Evolutionary conservation across 2,329 filamentous ascomycete genomes (phyloP).

Genomic region (Fusarium mexicanum): DNA sequence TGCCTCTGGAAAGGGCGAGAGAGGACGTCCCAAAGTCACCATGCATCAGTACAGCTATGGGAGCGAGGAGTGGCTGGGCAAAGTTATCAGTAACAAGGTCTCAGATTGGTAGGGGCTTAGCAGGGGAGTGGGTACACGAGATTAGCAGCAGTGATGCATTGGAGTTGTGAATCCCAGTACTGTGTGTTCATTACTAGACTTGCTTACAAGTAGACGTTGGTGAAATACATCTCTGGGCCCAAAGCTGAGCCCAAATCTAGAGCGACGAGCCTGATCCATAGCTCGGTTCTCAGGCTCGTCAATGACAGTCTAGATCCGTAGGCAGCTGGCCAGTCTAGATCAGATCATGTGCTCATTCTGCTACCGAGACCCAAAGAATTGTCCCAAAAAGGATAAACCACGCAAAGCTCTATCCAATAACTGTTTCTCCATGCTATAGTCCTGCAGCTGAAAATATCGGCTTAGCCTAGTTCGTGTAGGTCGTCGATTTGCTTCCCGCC

Average conservation of each 20-base stretch:
- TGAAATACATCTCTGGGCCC: too few relatives aligned
- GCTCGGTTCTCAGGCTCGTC: too few relatives aligned
- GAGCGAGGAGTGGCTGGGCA: neutral
- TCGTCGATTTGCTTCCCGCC: too few relatives aligned
- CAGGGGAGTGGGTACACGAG: accelerated
- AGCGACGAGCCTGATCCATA: too few relatives aligned
- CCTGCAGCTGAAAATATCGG: neutral
- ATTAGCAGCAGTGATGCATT: too few relatives aligned
- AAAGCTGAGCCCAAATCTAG: too few relatives aligned
- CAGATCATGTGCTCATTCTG: neutral
- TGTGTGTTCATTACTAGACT: neutral
- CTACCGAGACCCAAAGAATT: too few relatives aligned
- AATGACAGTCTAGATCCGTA: neutral
- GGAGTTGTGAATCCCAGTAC: neutral
- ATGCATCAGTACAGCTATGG: neutral
- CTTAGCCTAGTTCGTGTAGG: neutral
- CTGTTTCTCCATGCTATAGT: accelerated
- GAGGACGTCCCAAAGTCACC: accelerated
- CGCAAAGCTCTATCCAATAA: neutral
- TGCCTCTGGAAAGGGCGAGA: neutral
- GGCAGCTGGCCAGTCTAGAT: neutral
- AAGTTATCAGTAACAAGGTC: neutral
- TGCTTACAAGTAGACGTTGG: neutral
- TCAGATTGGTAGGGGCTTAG: neutral
- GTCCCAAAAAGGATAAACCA: too few relatives aligned